Conservation (phyloP, 768 basidiomycete species). For the Baorangia bicolor region DNA sequence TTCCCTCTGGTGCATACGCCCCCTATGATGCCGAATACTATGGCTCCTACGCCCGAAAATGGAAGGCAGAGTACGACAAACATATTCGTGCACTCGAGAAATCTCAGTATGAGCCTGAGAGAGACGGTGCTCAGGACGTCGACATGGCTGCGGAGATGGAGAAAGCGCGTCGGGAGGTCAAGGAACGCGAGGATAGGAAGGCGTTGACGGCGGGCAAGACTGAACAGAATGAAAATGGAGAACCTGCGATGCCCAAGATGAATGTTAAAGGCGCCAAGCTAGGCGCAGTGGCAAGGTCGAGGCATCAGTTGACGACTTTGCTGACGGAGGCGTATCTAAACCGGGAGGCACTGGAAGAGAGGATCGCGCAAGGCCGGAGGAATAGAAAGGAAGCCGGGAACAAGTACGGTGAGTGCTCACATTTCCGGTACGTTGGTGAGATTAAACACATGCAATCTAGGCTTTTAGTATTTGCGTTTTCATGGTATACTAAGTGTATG, state of each 20-base stretch:
- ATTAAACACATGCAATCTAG: constrained; percentile 6
- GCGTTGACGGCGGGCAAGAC: constrained; percentile 63
- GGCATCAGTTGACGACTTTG: constrained; percentile 79
- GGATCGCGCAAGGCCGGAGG: constrained; percentile 76
- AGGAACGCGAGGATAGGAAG: constrained; percentile 76
- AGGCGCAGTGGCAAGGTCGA: constrained; percentile 63
- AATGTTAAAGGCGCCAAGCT: constrained; percentile 79
- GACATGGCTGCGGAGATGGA: constrained; percentile 78
- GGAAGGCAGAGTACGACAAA: constrained; percentile 70
- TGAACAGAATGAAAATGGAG: constrained; percentile 41
- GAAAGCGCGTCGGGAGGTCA: constrained; percentile 67
- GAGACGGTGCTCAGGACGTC: constrained; percentile 52
- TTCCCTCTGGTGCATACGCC: constrained; percentile 79
- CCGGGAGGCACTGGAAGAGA: constrained; percentile 78
- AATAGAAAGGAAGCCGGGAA: constrained; percentile 90
- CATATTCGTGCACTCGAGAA: constrained; percentile 76
- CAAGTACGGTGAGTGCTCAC: constrained; percentile 71
- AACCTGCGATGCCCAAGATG: constrained; percentile 67
- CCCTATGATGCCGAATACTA: constrained; percentile 73
- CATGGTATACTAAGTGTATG: constrained; percentile 4
- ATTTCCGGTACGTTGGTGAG: too few species aligned
- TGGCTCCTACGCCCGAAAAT: constrained; percentile 62
- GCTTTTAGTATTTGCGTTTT: constrained; percentile 18
- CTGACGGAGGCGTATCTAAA: constrained; percentile 83
- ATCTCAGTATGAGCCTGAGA: constrained; percentile 51